phyloP scores from a whole-genome alignment of 2,329 filamentous ascomycete species.

The Geoglossum cookeanum region DNA sequence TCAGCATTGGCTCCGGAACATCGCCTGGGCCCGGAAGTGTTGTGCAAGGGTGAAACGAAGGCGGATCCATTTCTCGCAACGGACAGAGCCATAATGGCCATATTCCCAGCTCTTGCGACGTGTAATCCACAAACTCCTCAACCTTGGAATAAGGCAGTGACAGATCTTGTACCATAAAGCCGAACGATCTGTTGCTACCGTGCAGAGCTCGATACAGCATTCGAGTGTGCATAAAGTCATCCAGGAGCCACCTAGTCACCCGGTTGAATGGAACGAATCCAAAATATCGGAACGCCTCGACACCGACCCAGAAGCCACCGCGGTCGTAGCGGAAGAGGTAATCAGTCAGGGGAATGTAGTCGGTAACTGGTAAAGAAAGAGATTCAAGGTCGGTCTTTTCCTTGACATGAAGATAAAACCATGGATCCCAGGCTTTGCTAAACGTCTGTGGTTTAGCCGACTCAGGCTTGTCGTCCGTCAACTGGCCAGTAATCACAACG shows the following conservation, averaged over 20 bases:
- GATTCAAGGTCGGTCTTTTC: constrained; percentile 13
- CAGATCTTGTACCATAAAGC: constrained; percentile 44
- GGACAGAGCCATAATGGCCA: constrained; percentile 44
- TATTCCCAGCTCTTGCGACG: constrained; percentile 27
- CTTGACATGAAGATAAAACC: constrained; percentile 54
- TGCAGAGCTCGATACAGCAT: constrained; percentile 45
- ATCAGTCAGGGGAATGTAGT: constrained; percentile 28
- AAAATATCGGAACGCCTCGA: constrained; percentile 42
- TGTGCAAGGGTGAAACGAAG: background rate
- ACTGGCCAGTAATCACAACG: constrained; percentile 14
- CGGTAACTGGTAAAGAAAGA: constrained; percentile 11
- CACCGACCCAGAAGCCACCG: constrained; percentile 45
- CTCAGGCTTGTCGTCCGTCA: constrained; percentile 4
- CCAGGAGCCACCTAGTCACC: constrained; percentile 37
- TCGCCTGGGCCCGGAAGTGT: background rate
- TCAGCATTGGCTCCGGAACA: constrained; percentile 24
- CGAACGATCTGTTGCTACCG: constrained; percentile 32
- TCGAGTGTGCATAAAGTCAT: constrained; percentile 41
- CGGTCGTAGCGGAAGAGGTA: constrained; percentile 45
- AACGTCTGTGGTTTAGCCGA: constrained; percentile 27
- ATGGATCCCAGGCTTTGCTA: constrained; percentile 41
- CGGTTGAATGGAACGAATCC: constrained; percentile 35
- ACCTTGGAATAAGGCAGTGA: constrained; percentile 34
- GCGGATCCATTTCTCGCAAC: constrained; percentile 17
- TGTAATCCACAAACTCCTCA: constrained; percentile 33